Conservation (phyloP, 305 asterid species). For the Fraxinus nigra region DNA sequence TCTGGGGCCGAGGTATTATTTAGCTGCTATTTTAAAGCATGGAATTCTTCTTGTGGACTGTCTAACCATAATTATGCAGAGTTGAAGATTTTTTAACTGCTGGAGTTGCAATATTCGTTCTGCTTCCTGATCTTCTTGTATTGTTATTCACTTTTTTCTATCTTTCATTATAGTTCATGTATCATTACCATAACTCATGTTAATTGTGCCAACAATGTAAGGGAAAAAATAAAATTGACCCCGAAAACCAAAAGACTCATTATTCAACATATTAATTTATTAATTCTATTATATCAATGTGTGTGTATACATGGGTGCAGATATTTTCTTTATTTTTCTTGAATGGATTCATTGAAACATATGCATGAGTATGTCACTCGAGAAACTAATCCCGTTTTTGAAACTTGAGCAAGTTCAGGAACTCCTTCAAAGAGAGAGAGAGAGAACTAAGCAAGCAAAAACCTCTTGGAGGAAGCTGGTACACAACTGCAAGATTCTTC, state of each 20-base stretch:
- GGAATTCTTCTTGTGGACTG: not conserved
- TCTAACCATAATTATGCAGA: not conserved
- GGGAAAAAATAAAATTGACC: not conserved
- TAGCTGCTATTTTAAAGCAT: conserved; percentile 24
- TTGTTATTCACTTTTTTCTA: not conserved
- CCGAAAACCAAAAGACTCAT: not conserved
- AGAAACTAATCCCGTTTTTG: conserved; percentile 17
- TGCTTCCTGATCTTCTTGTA: not conserved
- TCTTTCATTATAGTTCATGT: not conserved
- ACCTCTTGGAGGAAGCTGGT: conserved; percentile 52
- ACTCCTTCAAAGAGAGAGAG: conserved; percentile 57
- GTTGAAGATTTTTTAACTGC: not conserved
- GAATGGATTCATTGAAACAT: conserved; percentile 6
- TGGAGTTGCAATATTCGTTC: not conserved
- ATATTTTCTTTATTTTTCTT: conserved; percentile 8
- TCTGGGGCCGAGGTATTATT: conserved; percentile 66
- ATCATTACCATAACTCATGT: not conserved
- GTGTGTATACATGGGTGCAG: not conserved
- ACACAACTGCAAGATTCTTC: conserved; percentile 53
- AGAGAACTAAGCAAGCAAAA: conserved; percentile 44
- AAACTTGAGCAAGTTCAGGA: conserved; percentile 49
- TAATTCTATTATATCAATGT: not conserved
- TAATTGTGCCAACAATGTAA: not conserved
- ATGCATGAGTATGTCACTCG: not conserved
- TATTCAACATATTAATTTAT: not conserved